These are phyloP conservation scores for Penicillium macrosclerotiorum DNA, from an alignment of 495 filamentous ascomycete genomes.

Conservation along the genomic window DNA sequence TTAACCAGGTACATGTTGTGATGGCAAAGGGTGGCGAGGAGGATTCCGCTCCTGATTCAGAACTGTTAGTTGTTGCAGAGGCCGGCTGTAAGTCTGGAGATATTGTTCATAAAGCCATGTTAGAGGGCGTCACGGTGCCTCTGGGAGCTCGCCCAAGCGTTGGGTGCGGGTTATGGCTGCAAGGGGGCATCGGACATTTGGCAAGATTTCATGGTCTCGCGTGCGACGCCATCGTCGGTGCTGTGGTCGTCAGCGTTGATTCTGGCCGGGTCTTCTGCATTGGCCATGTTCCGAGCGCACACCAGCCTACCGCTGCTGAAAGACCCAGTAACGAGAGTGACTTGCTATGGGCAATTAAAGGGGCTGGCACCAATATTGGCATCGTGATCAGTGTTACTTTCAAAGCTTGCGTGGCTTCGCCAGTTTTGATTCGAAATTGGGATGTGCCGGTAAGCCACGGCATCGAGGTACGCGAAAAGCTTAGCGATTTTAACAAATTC, in stretches of 20 bases:
- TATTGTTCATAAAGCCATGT: slow-evolving; percentile 53
- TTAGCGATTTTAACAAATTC: slow-evolving; percentile 46
- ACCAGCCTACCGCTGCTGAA: slow-evolving; percentile 46
- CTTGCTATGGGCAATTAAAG: slow-evolving; percentile 60
- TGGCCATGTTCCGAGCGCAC: slow-evolving; percentile 51
- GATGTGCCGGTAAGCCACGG: slow-evolving; percentile 43
- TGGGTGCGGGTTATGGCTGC: slow-evolving; percentile 60
- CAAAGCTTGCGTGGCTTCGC: slow-evolving; percentile 45
- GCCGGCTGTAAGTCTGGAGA: slow-evolving; percentile 57
- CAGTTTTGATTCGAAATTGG: slow-evolving; percentile 50
- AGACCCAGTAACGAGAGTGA: slow-evolving; percentile 49
- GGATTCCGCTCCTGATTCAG: slow-evolving; percentile 10
- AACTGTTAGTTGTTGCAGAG: slow-evolving; percentile 46
- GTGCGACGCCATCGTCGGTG: slow-evolving; percentile 61
- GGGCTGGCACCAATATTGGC: slow-evolving; percentile 62
- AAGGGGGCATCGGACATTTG: slow-evolving; percentile 65
- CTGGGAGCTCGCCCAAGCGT: slow-evolving; percentile 61
- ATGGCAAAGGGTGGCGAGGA: slow-evolving; percentile 21
- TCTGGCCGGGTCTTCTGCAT: slow-evolving; percentile 45
- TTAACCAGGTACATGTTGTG: slow-evolving; percentile 51
- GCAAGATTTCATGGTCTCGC: slow-evolving; percentile 55
- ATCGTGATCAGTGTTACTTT: slow-evolving; percentile 61
- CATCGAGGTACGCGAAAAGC: slow-evolving; percentile 32
- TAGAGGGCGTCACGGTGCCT: slow-evolving; percentile 52
- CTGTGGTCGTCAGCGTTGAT: slow-evolving; percentile 54